Conservation (phyloP, 768 basidiomycete species). For the Boletus fagicola region DNA sequence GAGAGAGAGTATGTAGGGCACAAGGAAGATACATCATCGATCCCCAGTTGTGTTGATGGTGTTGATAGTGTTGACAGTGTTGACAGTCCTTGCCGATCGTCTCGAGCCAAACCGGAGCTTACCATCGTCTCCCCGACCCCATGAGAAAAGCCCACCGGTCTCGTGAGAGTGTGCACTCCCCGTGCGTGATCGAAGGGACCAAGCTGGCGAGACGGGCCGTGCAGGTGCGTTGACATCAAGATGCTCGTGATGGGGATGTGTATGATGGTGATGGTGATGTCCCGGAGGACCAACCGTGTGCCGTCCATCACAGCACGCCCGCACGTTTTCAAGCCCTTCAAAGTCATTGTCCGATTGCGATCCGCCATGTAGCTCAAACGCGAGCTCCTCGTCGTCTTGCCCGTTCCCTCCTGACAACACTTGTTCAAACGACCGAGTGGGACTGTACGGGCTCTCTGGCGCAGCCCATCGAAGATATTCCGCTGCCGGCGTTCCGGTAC, state of each 20-base stretch:
- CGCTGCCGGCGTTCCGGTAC: slow-evolving; percentile 85
- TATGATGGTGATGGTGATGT: slow-evolving; percentile 56
- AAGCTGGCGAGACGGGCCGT: slow-evolving; percentile 76
- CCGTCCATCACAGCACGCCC: slow-evolving; percentile 85
- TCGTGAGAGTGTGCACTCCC: slow-evolving; percentile 74
- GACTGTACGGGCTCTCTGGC: slow-evolving; percentile 76
- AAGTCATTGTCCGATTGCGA: slow-evolving; percentile 73
- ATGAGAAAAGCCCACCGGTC: slow-evolving; percentile 66
- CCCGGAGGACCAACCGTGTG: slow-evolving; percentile 76
- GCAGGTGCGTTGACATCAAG: slow-evolving; percentile 48
- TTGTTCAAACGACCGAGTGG: slow-evolving; percentile 65
- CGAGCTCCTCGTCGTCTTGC: slow-evolving; percentile 62
- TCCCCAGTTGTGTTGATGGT: slow-evolving; percentile 17
- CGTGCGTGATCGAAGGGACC: slow-evolving; percentile 80
- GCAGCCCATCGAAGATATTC: slow-evolving; percentile 84
- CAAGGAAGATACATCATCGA: slow-evolving; percentile 19
- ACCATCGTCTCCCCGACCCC: slow-evolving; percentile 60
- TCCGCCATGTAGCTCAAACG: slow-evolving; percentile 82
- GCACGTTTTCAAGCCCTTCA: slow-evolving; percentile 93
- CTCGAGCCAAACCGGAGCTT: slow-evolving; percentile 75
- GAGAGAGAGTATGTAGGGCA: not conserved
- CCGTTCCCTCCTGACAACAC: slow-evolving; percentile 31
- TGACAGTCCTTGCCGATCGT: slow-evolving; percentile 48
- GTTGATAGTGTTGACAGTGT: slow-evolving; percentile 20
- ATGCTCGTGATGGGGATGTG: slow-evolving; percentile 53